These are phyloP conservation scores for Pseudohalonectria lignicola DNA, from an alignment of 2,329 filamentous ascomycete genomes.

Conservation along the genomic window DNA sequence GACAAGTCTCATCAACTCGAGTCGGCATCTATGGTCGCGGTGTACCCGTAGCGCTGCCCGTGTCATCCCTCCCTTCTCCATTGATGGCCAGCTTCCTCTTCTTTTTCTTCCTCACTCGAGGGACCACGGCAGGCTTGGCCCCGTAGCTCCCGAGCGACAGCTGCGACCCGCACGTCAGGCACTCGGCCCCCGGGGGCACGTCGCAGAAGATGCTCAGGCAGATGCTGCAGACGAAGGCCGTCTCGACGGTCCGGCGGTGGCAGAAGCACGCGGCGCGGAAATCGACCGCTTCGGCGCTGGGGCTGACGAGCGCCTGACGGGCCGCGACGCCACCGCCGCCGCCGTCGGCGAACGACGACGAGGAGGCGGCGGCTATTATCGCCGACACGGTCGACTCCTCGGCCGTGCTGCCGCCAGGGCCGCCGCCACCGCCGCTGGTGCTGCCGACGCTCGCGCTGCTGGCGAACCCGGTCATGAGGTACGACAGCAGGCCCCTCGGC, in stretches of 20 bases:
- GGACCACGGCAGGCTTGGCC: constrained; percentile 63
- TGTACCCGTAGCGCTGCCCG: constrained; percentile 48
- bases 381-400: no score
- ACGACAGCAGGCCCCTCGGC: constrained; percentile 70
- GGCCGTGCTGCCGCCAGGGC: constrained; percentile 4
- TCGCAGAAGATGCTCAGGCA: constrained; percentile 90
- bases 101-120: constrained; percentile 65
- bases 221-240: constrained; percentile 92
- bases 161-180: constrained; percentile 73
- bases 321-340: constrained; percentile 32
- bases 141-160: constrained; percentile 68
- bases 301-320: constrained; percentile 47
- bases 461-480: constrained; percentile 82
- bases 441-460: constrained; percentile 20
- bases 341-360: constrained; percentile 11
- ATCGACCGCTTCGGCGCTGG: constrained; percentile 79
- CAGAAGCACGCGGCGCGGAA: constrained; percentile 99
- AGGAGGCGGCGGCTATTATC: no score
- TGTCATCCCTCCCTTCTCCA: constrained; percentile 40
- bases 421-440: constrained; percentile 9
- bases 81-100: constrained; percentile 44
- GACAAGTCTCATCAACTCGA: no score
- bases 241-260: constrained; percentile 80
- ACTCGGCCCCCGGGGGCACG: constrained; percentile 50
- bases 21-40: no score